phyloP scores from a whole-genome alignment of 2,329 filamentous ascomycete genomes.

The Venturia oleaginea region DNA sequence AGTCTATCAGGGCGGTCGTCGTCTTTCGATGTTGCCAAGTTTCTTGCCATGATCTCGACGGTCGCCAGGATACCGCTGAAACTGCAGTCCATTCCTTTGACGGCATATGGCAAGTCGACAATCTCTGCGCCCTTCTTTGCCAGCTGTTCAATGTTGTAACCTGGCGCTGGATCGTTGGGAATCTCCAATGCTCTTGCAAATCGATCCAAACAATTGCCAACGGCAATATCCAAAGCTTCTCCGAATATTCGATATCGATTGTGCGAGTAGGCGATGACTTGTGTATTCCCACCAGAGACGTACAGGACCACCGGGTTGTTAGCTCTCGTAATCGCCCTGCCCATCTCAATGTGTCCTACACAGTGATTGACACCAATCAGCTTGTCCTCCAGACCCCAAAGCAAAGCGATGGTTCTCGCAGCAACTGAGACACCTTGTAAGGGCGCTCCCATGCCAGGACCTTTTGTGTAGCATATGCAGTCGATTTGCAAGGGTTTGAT shows the following conservation, averaged over 20 bases:
- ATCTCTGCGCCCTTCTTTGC: slow-evolving; percentile 65
- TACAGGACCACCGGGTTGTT: slow-evolving; percentile 91
- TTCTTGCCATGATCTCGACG: slow-evolving; percentile 69
- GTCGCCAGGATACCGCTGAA: slow-evolving; percentile 86
- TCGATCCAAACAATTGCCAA: slow-evolving; percentile 93
- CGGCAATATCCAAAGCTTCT: slow-evolving; percentile 93
- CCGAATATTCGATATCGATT: slow-evolving; percentile 96
- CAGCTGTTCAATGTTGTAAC: slow-evolving; percentile 95
- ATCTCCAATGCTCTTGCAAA: slow-evolving; percentile 89
- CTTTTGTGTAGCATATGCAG: slow-evolving; percentile 92
- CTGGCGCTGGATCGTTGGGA: slow-evolving; percentile 90
- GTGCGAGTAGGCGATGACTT: slow-evolving; percentile 94
- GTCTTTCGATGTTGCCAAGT: slow-evolving; percentile 42
- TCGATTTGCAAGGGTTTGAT: slow-evolving; percentile 54
- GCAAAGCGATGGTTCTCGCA: slow-evolving; percentile 67
- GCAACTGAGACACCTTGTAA: slow-evolving; percentile 78
- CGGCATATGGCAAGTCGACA: slow-evolving; percentile 84
- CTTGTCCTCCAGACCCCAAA: slow-evolving; percentile 59
- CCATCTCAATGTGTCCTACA: slow-evolving; percentile 98
- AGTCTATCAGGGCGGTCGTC: slow-evolving; percentile 20
- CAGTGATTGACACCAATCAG: slow-evolving; percentile 96
- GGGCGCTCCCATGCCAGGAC: slow-evolving; percentile 93
- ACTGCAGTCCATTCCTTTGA: slow-evolving; percentile 98
- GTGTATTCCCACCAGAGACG: slow-evolving; percentile 91
- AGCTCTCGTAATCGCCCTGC: slow-evolving; percentile 81